Evolutionary conservation across 495 filamentous ascomycete species (phyloP).

Genomic region (Penicillium ucsense): DNA sequence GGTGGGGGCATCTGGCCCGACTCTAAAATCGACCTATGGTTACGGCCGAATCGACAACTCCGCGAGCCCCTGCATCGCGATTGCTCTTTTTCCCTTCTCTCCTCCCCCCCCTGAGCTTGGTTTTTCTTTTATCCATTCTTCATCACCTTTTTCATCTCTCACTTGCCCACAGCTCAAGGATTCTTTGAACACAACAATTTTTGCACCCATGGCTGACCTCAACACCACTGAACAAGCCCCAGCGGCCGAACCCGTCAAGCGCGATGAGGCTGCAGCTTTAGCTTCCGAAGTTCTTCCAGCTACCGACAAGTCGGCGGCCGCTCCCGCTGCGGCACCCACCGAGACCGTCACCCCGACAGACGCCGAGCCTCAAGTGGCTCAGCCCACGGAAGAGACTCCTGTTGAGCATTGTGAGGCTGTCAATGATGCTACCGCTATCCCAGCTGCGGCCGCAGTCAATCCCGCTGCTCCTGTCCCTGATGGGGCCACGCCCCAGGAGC

Average conservation of each 20-base stretch:
- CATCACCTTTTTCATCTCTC: background rate
- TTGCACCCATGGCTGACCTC: conserved; percentile 15
- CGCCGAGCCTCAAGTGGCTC: conserved; percentile 1
- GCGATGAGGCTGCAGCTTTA: conserved; percentile 5
- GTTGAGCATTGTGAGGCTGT: conserved; percentile 4
- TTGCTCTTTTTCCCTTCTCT: conserved; percentile 7
- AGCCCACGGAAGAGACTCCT: conserved; percentile 3
- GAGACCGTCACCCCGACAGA: conserved; percentile 8
- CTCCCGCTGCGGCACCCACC: conserved; percentile 4
- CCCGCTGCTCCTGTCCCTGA: conserved; percentile 6
- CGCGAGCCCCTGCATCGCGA: conserved; percentile 9
- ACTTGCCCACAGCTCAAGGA: background rate
- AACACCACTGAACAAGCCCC: conserved; percentile 14
- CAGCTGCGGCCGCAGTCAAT: conserved; percentile 6
- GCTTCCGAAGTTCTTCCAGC: background rate
- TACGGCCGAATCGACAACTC: conserved; percentile 8
- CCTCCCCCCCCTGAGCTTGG: background rate
- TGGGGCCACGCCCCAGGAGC: conserved; percentile 14
- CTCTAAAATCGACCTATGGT: too few species aligned
- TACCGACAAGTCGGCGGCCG: conserved; percentile 12
- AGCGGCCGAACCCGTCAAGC: conserved; percentile 6
- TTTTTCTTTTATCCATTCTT: conserved; percentile 1
- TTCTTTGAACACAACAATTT: background rate
- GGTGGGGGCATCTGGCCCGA: conserved; percentile 1
- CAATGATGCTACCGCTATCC: conserved; percentile 5